Evolutionary conservation across 176 grass and related monocot species (phyloP).

Genomic region (Alloteropsis semialata): DNA sequence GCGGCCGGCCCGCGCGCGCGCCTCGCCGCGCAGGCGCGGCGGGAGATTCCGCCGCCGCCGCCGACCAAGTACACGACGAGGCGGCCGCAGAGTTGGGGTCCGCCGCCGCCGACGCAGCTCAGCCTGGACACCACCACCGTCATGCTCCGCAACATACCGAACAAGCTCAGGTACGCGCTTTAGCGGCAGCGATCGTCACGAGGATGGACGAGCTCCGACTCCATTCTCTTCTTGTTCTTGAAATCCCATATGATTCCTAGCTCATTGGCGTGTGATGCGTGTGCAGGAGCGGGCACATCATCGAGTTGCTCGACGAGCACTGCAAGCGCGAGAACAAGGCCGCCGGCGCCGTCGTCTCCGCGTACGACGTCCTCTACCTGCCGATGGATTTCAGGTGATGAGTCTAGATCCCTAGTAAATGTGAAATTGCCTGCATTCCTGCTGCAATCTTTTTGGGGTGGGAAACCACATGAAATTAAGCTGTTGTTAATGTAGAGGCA

Average conservation of each 20-base stretch:
- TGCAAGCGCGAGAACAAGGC: conserved; percentile 35
- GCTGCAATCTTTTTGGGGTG: background rate
- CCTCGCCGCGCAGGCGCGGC: no score
- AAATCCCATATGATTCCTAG: no score
- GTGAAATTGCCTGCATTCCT: background rate
- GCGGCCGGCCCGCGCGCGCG: background rate
- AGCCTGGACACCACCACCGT: conserved; percentile 42
- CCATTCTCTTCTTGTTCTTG: background rate
- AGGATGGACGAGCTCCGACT: background rate
- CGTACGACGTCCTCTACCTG: conserved; percentile 75
- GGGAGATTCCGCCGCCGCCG: background rate
- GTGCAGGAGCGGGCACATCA: conserved; percentile 39
- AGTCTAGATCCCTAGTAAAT: background rate
- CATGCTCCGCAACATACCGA: conserved; percentile 83
- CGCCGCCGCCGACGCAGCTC: background rate
- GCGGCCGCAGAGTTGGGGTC: background rate
- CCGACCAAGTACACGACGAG: background rate
- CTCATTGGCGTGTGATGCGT: background rate
- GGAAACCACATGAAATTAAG: background rate
- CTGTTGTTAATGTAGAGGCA: background rate
- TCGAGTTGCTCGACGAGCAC: conserved; percentile 61
- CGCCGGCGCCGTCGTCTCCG: conserved; percentile 3
- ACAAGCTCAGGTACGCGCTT: conserved; percentile 41
- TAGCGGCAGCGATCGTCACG: background rate
- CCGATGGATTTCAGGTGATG: conserved; percentile 77